phyloP scores from a whole-genome alignment of 2,329 filamentous ascomycete genomes.

The Talaromyces sp. region DNA sequence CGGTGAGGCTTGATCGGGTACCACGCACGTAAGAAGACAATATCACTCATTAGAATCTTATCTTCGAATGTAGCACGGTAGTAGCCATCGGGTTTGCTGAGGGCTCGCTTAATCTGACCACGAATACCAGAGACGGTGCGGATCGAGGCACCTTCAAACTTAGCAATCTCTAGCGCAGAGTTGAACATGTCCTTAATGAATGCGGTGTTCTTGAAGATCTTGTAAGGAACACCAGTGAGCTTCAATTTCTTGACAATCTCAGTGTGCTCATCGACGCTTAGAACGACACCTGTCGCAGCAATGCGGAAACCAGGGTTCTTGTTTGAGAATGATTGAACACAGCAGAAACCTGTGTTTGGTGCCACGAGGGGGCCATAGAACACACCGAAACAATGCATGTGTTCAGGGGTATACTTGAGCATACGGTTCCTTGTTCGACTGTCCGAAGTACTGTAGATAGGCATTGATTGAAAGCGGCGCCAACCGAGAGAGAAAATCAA shows the following conservation, averaged over 20 bases:
- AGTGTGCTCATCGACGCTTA: slow-evolving; percentile 91
- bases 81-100: slow-evolving; percentile 90
- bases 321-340: slow-evolving; percentile 84
- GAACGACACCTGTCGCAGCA: slow-evolving; percentile 88
- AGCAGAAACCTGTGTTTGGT: slow-evolving; percentile 93
- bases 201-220: slow-evolving; percentile 98
- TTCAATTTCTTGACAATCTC: slow-evolving; percentile 99
- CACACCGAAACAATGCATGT: slow-evolving; percentile 98
- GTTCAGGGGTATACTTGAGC: slow-evolving; percentile 98
- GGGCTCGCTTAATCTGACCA: slow-evolving; percentile 94
- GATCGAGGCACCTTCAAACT: slow-evolving; percentile 95
- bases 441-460: slow-evolving; percentile 93
- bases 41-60: slow-evolving; percentile 95
- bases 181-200: slow-evolving; percentile 99
- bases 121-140: slow-evolving; percentile 94
- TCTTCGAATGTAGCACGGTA: slow-evolving; percentile 98
- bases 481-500: slow-evolving; percentile 96
- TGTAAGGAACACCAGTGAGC: slow-evolving; percentile 88
- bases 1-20: slow-evolving; percentile 92
- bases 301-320: slow-evolving; percentile 89
- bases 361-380: slow-evolving; percentile 95
- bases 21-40: slow-evolving; percentile 95
- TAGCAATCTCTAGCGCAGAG: slow-evolving; percentile 88
- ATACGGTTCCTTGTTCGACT: slow-evolving; percentile 92
- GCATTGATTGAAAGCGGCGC: slow-evolving; percentile 89